Conservation (phyloP, 1,139 yeast species). For the Magnusiomyces paraingens region DNA sequence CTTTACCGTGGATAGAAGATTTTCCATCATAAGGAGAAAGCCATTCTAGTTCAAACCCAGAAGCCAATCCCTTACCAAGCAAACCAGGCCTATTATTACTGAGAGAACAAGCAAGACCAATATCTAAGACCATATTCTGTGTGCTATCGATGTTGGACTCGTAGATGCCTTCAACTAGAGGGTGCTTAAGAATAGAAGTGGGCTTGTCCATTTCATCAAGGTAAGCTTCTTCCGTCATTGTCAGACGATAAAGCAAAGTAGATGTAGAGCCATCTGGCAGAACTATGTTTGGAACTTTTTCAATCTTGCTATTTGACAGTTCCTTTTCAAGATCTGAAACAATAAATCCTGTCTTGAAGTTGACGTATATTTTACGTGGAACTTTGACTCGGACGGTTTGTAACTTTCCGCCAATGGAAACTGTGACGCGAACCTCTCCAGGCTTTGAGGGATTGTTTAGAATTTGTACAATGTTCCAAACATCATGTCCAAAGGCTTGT, state of each 20-base stretch:
- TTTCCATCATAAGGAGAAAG: conserved; percentile 21
- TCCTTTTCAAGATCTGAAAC: conserved; percentile 35
- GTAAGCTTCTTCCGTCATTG: conserved; percentile 60
- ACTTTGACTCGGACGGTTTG: conserved; percentile 69
- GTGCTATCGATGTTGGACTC: conserved; percentile 64
- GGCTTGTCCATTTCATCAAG: conserved; percentile 51
- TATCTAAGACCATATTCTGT: conserved; percentile 69
- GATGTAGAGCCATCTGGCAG: conserved; percentile 69
- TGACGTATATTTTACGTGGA: conserved; percentile 65
- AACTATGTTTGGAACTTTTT: conserved; percentile 45
- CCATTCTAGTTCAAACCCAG: conserved; percentile 70
- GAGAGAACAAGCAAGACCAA: conserved; percentile 69
- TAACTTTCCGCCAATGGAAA: conserved; percentile 60
- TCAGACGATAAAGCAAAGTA: conserved; percentile 50
- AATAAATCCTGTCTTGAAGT: conserved; percentile 44
- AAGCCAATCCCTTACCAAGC: conserved; percentile 78
- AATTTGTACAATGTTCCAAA: conserved; percentile 83
- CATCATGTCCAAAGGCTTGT: conserved; percentile 46
- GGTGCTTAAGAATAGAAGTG: conserved; percentile 59
- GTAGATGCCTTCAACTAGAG: conserved; percentile 62
- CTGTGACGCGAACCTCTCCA: conserved; percentile 73
- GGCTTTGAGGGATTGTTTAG: conserved; percentile 44
- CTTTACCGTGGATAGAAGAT: neutral
- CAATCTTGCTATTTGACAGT: conserved; percentile 52
- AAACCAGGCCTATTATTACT: conserved; percentile 69